Evolutionary conservation across 352 stramenopile genomes (phyloP).

Genomic region (Phytophthora tentaculata): DNA sequence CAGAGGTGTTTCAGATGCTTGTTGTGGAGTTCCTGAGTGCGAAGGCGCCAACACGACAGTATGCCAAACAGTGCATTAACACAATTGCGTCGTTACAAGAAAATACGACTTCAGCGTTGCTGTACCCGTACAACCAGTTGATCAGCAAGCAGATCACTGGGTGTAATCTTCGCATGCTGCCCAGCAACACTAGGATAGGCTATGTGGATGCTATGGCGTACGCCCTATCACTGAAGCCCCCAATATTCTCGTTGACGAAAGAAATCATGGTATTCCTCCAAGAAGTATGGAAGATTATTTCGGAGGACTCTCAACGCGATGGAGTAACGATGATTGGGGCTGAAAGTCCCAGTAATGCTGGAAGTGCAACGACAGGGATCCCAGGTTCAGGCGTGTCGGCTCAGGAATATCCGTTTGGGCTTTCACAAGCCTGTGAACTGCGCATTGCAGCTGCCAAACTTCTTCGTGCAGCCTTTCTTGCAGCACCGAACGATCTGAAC

Average conservation of each 20-base stretch:
- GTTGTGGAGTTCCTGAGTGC: conserved; percentile 88
- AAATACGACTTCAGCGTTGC: conserved; percentile 65
- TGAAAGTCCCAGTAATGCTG: conserved; percentile 33
- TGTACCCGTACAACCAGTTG: conserved; percentile 86
- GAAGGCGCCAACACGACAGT: conserved; percentile 69
- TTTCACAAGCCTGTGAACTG: conserved; percentile 82
- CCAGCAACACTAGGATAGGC: conserved; percentile 69
- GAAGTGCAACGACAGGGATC: conserved; percentile 31
- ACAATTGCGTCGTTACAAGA: conserved; percentile 61
- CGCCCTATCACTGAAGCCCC: conserved; percentile 69
- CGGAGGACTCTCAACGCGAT: conserved; percentile 61
- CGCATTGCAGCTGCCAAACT: conserved; percentile 90
- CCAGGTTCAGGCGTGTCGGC: conserved; percentile 55
- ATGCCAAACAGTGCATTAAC: conserved; percentile 76
- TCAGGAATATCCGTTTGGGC: conserved; percentile 88
- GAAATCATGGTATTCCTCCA: conserved; percentile 87
- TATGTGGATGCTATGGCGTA: conserved; percentile 91
- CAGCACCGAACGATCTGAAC: conserved; percentile 84
- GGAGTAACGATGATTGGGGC: conserved; percentile 32
- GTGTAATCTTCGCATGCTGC: conserved; percentile 75
- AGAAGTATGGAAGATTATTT: conserved; percentile 87
- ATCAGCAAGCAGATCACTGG: conserved; percentile 88
- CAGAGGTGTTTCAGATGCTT: conserved; percentile 87
- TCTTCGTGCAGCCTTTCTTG: conserved; percentile 86
- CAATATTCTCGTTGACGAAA: conserved; percentile 86